Base-by-base conservation (phyloP, 1,139 yeast genomes). In the Cylindricascospora bacillispora region DNA sequence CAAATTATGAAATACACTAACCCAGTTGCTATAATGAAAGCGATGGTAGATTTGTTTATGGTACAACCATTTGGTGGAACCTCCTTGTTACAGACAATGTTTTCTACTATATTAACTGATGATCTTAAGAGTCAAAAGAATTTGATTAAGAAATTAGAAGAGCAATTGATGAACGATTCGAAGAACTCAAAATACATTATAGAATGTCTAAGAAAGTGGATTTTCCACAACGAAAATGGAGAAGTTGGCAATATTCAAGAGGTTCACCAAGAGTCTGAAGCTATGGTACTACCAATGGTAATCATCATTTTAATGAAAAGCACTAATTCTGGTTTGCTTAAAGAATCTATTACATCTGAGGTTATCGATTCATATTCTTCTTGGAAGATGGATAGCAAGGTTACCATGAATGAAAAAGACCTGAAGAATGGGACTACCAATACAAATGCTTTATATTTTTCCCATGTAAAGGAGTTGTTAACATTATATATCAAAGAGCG, bases 1-100 rank as follows among this genome's bases (percentile, higher is more conserved):
- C 82, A 82, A 12, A 76, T 86, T 19, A 56, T 86, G 41, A 66
- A 73, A 44, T 74, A 76, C 40, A 81, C 95, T 1, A 86, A 86
- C 47, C 97, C 97, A 3, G 72, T 83, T 56, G 71, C 79, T 29
- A 73, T 86, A 23, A 71, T 82, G 58, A 78, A 85, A 34, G 73
- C 79, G 15, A 59, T 85, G 45, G 65, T 85, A 19, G 94, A 83
- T 46, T 52, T 86, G 35, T 70, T 86, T 38, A 68, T 86, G 54
- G 80, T 85, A 13, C 83, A 78, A 43, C 75, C 93, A 20, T 72
- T 76, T 36, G 82, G 81, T 7, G 68, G 72, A 25, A 69, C 70
- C 36, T 73, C 93, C 1, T 56, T 86, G 17, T 59, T 89, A 29
- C 83, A 75, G 35, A 68, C 74, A 39, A 67, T 83, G 34, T 78